Evolutionary conservation across 2,329 filamentous ascomycete genomes (phyloP), one percentile per base, ranked within the genome.

Genomic region (Beauveria caledonica): DNA sequence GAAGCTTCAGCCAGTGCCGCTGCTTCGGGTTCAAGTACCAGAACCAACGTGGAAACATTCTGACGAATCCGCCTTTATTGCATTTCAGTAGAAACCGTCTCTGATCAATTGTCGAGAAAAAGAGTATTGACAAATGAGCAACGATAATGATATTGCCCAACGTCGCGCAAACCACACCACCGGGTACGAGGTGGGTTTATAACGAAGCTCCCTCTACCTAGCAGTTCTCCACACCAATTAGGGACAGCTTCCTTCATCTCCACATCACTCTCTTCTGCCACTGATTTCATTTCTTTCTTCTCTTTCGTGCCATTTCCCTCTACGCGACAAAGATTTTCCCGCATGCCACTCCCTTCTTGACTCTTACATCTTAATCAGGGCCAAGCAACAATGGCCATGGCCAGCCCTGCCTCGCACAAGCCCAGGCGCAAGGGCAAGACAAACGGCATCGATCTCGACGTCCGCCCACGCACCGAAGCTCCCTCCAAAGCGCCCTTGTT

Each of bases 401-500:
- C 77, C 67, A 76, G 75, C 65, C 76, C 81, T 64, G 78, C 80
- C 62, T 77, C 82, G 56, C 83, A 84, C 68, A 86, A 85, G 69
- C 78, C 83, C 53, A 76, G 84, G 73, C 82, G 83, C 70, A 84
- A 79, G 74, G 68, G 70, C 62, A 85, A 80, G 71, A 84, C 81
- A 70, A 73, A 74, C 63, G 73, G 70, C 58, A 71, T 70, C 67
- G 74, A 76, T 63, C 73, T 76, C 66, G 65, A 57, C 7, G 36
- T 60, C 48, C 67, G 65, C 29, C 33, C 63, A 44, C 70, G 68
- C 33, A 60, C 67, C 57, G 80, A 83, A 64, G 71, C 76, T 55
- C 73, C 82, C 59, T 73, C 81, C 56, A 78, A 80, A 54, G 74
- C 78, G 46, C 93, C 93, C 36, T 85, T 90, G 4, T 97, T 97